Conservation (phyloP, 2,329 filamentous ascomycete species). For the Curvularia spicifera region DNA sequence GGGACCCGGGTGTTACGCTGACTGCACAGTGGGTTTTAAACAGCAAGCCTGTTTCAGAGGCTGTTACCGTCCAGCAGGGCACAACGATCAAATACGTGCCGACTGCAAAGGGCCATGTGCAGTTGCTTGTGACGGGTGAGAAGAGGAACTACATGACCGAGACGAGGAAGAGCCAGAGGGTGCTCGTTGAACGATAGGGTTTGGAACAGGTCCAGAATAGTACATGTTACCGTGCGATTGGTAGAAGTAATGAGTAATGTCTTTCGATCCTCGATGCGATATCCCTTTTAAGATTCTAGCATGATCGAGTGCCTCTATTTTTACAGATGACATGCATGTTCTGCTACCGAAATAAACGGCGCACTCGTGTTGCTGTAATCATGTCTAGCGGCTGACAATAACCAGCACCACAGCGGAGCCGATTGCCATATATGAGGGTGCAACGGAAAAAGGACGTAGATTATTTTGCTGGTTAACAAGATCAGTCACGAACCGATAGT, state of each 20-base stretch:
- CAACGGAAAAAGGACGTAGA: too few relatives aligned
- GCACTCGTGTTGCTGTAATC: too few relatives aligned
- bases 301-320: too few relatives aligned
- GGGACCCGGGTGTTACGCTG: conserved; percentile 48
- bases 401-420: too few relatives aligned
- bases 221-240: background rate
- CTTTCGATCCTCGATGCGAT: background rate
- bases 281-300: background rate
- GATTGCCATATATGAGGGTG: too few relatives aligned
- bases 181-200: conserved; percentile 6
- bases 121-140: conserved; percentile 26
- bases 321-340: too few relatives aligned
- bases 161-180: conserved; percentile 28
- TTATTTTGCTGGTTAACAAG: too few relatives aligned
- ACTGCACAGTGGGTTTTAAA: conserved; percentile 45
- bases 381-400: too few relatives aligned
- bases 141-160: conserved; percentile 34
- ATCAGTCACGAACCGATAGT: too few relatives aligned
- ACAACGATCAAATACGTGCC: conserved; percentile 23
- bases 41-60: conserved; percentile 27
- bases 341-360: too few relatives aligned
- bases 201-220: background rate
- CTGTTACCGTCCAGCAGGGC: conserved; percentile 36
- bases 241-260: background rate
- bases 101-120: conserved; percentile 17